Evolutionary conservation across 164 flowering plant species (phyloP), one percentile per base, ranked within the genome.

Genomic region (Dillenia suffruticosa): DNA sequence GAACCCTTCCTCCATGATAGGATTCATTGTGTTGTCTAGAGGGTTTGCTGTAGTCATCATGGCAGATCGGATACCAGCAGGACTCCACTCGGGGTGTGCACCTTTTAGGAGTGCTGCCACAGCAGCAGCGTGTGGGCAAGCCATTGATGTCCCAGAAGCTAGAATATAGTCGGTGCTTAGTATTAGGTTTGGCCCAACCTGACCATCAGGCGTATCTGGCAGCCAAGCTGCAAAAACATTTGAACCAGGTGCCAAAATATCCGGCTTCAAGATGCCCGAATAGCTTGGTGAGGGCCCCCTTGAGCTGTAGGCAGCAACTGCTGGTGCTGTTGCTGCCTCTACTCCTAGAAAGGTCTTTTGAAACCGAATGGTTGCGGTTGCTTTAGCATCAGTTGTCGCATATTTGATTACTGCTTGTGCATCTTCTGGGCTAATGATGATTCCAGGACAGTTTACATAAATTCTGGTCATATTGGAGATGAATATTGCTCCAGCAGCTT

Each of bases 201-300:
- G 3, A 0, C 74, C 74, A 0, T 63, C 24, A 0, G 9, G 12
- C 0, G 2, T 2, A 10, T 64, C 52, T 3, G 85, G 81, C 8
- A 54, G 44, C 76, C 71, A 84, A 2, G 84, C 68, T 6, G 89
- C 86, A 8, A 86, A 19, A 11, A 88, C 74, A 12, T n/a, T 26
- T 2, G 77, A 44, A 4, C 94, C 89, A 0, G 90, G 94, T 1
- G 90, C 94, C 76, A 88, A 67, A 9, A 87, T 3, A 56, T 83
- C 90, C 0, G 86, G 89, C 56, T 88, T 85, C 51, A 81, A 19
- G 16, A 84, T 55, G 2, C 64, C 53, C 0, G 79, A 81, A 51
- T 46, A 60, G 56, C 76, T 76, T 1, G 26, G 63, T 9, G 84
- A 69, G 9, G 94, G 87, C 6, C 89, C 94, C 59, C 87, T 70